These are phyloP conservation scores for Fusarium sp. DNA, from an alignment of 2,329 filamentous ascomycete species.

Conservation along the genomic window DNA sequence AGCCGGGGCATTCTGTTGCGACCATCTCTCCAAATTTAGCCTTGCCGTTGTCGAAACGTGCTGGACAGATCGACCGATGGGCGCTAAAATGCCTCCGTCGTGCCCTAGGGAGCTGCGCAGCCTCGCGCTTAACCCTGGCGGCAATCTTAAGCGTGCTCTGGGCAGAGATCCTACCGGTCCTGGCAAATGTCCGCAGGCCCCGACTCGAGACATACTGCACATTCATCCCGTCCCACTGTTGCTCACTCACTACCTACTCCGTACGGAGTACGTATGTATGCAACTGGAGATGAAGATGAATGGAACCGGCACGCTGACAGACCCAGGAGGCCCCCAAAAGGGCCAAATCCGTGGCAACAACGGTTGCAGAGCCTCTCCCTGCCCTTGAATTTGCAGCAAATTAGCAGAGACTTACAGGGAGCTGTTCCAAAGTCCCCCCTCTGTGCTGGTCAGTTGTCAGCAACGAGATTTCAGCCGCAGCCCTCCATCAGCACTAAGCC, in stretches of 20 bases:
- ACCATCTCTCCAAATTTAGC: conserved; percentile 40
- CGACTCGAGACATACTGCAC: conserved; percentile 1
- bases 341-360: not conserved
- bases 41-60: conserved; percentile 30
- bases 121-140: conserved; percentile 37
- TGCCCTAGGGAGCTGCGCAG: conserved; percentile 22
- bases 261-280: not conserved
- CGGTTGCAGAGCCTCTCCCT: not conserved
- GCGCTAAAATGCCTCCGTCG: conserved; percentile 24
- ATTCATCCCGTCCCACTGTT: not conserved
- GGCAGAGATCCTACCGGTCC: conserved; percentile 6
- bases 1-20: conserved; percentile 2
- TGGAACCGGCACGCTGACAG: not conserved
- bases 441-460: conserved; percentile 33
- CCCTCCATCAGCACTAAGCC: conserved; percentile 44
- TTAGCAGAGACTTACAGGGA: not conserved
- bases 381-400: not conserved
- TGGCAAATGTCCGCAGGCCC: conserved; percentile 16
- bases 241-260: not conserved
- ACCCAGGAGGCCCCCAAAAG: not conserved
- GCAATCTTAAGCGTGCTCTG: conserved; percentile 24
- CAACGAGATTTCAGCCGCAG: conserved; percentile 45
- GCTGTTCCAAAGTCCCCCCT: conserved; percentile 23
- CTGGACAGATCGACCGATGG: conserved; percentile 2
- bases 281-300: not conserved